Evolutionary conservation across 257 asterid genomes (phyloP).

Genomic region (Haberlea rhodopensis): DNA sequence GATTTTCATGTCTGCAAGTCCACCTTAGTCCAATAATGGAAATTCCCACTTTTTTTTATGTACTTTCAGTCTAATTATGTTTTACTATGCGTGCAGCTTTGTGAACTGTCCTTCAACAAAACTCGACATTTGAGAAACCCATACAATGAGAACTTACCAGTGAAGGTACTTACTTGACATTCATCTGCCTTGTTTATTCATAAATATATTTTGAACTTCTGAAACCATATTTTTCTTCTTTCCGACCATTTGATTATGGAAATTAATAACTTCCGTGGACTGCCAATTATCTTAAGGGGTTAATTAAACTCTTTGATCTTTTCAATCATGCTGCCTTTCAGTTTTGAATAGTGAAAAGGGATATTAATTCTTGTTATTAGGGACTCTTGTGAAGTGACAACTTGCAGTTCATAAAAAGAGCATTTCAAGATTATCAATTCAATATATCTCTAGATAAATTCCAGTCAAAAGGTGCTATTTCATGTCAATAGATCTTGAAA

Average conservation of each 20-base stretch:
- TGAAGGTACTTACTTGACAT: slow-evolving; percentile 55
- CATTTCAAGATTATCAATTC: background rate
- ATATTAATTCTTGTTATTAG: background rate
- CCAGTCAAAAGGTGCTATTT: background rate
- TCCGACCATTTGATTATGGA: background rate
- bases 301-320: background rate
- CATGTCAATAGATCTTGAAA: background rate
- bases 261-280: background rate
- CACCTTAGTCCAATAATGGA: background rate
- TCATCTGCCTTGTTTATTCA: slow-evolving; percentile 3
- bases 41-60: slow-evolving; percentile 13
- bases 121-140: slow-evolving; percentile 90
- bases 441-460: background rate
- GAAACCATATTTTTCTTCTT: slow-evolving; percentile 3
- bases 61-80: slow-evolving; percentile 9
- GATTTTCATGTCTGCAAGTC: background rate
- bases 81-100: slow-evolving; percentile 53
- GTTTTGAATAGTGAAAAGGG: background rate
- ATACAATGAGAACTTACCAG: slow-evolving; percentile 79
- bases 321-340: slow-evolving; percentile 1
- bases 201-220: slow-evolving; percentile 9
- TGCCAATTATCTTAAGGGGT: background rate
- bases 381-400: background rate
- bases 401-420: too few relatives aligned
- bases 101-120: slow-evolving; percentile 87